A percentile compares a stretch with the other conserved stretches of the same genome.
phyloP scores from a whole-genome alignment of 192 early-diverging fungal genomes.

The Entophlyctis luteolus region DNA sequence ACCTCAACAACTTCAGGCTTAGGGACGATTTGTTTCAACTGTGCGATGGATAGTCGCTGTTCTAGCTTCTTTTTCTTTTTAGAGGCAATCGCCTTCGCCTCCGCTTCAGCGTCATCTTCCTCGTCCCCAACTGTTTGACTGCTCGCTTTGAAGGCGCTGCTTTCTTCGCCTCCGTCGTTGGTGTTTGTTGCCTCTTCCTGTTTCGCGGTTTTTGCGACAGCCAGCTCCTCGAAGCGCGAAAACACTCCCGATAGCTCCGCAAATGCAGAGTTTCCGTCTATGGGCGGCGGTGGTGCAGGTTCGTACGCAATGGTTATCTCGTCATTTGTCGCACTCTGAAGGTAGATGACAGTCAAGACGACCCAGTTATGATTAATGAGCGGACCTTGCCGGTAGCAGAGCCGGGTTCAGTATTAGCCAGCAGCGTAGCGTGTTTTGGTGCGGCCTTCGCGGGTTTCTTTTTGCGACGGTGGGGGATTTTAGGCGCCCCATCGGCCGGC shows the following conservation, averaged over 20 bases:
- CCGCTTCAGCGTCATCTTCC: constrained; percentile 26
- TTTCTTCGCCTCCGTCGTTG: constrained; percentile 2
- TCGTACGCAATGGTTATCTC: neutral
- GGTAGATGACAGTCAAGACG: no score
- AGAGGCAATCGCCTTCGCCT: constrained; percentile 3
- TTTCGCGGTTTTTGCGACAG: constrained; percentile 25
- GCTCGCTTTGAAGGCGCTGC: no score
- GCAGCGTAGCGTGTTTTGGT: neutral
- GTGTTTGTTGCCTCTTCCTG: constrained; percentile 13
- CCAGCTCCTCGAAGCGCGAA: constrained; percentile 1
- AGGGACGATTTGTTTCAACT: constrained; percentile 84
- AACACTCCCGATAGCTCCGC: constrained; percentile 45
- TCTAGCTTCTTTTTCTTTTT: constrained; percentile 52
- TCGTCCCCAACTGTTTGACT: no score
- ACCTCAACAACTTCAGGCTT: constrained; percentile 95
- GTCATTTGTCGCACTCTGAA: neutral
- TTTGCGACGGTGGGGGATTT: no score
- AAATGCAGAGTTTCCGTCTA: constrained; percentile 36
- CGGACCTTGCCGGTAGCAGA: neutral
- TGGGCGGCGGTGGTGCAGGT: constrained; percentile 8
- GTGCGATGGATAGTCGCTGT: constrained; percentile 75
- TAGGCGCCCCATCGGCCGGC: no score
- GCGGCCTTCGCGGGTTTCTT: neutral
- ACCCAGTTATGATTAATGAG: neutral
- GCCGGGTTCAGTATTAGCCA: neutral